Conservation (phyloP, 257 asterid species). For the Nicotiana benthamiana region DNA sequence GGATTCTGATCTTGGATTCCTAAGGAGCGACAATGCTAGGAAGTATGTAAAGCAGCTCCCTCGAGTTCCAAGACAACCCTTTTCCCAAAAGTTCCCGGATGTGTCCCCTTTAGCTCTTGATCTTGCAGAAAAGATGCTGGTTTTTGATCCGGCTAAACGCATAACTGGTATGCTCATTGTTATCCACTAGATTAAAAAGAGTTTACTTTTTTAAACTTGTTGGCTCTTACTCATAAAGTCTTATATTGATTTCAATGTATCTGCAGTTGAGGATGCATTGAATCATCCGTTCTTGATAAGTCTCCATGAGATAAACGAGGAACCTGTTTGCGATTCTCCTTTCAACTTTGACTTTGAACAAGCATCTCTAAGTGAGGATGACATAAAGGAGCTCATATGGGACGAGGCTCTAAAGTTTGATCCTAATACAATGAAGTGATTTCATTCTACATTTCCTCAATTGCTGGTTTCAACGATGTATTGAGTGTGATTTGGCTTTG, state of each 20-base stretch:
- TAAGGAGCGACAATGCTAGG: slow-evolving; percentile 72
- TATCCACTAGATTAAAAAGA: neutral
- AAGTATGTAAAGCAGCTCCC: slow-evolving; percentile 72
- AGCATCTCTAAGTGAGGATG: slow-evolving; percentile 65
- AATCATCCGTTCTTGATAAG: slow-evolving; percentile 59
- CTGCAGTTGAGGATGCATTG: slow-evolving; percentile 60
- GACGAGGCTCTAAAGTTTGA: slow-evolving; percentile 62
- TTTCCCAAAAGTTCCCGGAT: slow-evolving; percentile 50
- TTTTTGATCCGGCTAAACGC: slow-evolving; percentile 81
- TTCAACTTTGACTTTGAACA: slow-evolving; percentile 77
- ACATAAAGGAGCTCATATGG: slow-evolving; percentile 83
- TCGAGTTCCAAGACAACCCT: slow-evolving; percentile 45
- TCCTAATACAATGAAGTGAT: slow-evolving; percentile 29
- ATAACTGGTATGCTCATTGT: slow-evolving; percentile 49
- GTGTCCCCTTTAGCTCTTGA: slow-evolving; percentile 64
- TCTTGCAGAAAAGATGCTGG: slow-evolving; percentile 73
- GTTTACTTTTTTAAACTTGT: neutral
- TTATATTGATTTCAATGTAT: neutral
- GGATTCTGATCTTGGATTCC: slow-evolving; percentile 78
- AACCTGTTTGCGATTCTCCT: slow-evolving; percentile 66
- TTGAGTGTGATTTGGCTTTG: neutral
- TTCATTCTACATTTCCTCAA: neutral
- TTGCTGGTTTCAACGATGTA: neutral
- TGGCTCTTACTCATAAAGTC: neutral
- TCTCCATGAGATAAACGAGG: slow-evolving; percentile 64